Evolutionary conservation across 345 rosid genomes (phyloP), one percentile per base, ranked within the genome.

Genomic region (Excoecaria cochinchinensis): DNA sequence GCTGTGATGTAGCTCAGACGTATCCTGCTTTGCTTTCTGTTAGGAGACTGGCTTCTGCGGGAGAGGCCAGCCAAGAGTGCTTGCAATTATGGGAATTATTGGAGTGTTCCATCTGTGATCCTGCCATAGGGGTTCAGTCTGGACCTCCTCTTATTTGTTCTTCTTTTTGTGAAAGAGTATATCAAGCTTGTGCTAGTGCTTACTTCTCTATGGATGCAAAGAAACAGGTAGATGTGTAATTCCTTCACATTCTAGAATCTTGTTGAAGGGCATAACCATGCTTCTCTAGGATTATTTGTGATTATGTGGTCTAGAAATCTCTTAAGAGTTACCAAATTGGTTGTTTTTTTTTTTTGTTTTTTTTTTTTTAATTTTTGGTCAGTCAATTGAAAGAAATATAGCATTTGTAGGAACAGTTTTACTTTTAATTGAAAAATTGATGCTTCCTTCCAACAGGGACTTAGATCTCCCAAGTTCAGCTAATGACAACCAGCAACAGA

Each of bases 81-180:
- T 79, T 88, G 82, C 85, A 90, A 17, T 72, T 92, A 67, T 96
- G 94, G 87, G 99, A 96, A 78, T 78, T 90, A 74, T 74, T 93
- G 87, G 99, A 96, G 85, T 96, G 98, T 76, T 92, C 99, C n/a
- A 87, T 93, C 66, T 96, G 99, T 25, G 97, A 96, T 76, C 99
- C 98, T 0, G 81, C 44, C 14, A 80, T 93, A 57, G 99, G 99
- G 38, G 82, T 87, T 71, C 90, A 86, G 81, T 95, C 94, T 6
- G 99, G 98, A 69, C 91, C 91, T 78, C 98, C 98, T 6, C 88
- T 87, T 21, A 80, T 96, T 40, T 96, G 99, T 42, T 70, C 83
- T 50, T 90, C 94, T 4, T 89, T 93, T 55, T 96, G 98, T 85
- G 86, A 92, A 57, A 79, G 81, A 83, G 93, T 90, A 70, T 90